A percentile compares a stretch with the other conserved stretches of the same genome.
Evolutionary conservation across 768 basidiomycete species (phyloP).

Genomic region (Suillus subluteus): DNA sequence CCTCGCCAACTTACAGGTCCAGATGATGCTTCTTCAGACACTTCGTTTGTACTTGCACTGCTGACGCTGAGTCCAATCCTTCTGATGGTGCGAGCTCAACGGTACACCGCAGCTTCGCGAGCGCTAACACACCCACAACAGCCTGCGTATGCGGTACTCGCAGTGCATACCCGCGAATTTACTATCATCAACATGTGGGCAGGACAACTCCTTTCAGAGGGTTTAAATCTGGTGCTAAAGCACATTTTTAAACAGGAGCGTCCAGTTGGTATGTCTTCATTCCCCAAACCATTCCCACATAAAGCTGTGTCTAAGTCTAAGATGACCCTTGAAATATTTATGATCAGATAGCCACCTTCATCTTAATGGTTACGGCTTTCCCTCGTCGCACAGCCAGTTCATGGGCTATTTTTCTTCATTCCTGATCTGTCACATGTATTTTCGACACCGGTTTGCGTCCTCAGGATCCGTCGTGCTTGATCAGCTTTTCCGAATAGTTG

Average conservation of each 20-base stretch:
- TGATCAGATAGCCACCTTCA: conserved; percentile 23
- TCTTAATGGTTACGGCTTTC: conserved; percentile 78
- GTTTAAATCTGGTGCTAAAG: conserved; percentile 70
- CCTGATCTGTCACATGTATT: conserved; percentile 70
- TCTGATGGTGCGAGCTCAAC: conserved; percentile 58
- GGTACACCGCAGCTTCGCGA: not conserved
- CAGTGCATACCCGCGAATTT: conserved; percentile 77
- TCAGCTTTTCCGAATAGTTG: conserved; percentile 43
- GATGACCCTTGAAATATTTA: conserved; percentile 11
- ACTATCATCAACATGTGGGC: conserved; percentile 84
- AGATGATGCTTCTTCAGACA: conserved; percentile 66
- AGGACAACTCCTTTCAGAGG: conserved; percentile 76
- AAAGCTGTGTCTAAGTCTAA: not conserved
- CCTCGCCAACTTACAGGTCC: conserved; percentile 9
- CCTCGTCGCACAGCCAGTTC: conserved; percentile 88
- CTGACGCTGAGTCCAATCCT: conserved; percentile 72
- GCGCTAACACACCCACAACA: conserved; percentile 32
- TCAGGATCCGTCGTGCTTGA: conserved; percentile 59
- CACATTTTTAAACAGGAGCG: conserved; percentile 67
- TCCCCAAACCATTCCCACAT: not conserved
- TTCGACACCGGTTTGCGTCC: conserved; percentile 64
- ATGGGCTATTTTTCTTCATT: conserved; percentile 89
- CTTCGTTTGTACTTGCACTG: conserved; percentile 61
- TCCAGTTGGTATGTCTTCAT: conserved; percentile 55
- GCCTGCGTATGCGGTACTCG: conserved; percentile 80